phyloP scores from a whole-genome alignment of 495 filamentous ascomycete genomes.

The Astrothelium subdiscretum region DNA sequence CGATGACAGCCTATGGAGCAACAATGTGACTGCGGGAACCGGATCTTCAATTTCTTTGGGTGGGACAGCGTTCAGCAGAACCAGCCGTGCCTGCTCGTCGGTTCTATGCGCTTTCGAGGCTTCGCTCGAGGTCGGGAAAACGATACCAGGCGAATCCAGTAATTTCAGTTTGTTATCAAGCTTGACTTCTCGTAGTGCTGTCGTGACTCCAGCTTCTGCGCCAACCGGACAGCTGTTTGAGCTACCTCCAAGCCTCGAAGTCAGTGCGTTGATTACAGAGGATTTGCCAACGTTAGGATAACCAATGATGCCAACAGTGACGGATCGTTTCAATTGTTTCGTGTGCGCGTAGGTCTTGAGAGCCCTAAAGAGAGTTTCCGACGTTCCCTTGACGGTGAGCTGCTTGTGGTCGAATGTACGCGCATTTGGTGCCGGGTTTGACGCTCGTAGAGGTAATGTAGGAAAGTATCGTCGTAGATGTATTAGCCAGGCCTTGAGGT shows the following conservation, averaged over 20 bases:
- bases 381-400: conserved; percentile 75
- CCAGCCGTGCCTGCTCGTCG: conserved; percentile 69
- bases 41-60: conserved; percentile 81
- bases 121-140: conserved; percentile 59
- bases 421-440: conserved; percentile 70
- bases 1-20: conserved; percentile 64
- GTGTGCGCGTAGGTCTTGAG: conserved; percentile 82
- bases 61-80: conserved; percentile 82
- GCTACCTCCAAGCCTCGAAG: conserved; percentile 61
- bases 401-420: conserved; percentile 88
- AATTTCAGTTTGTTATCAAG: conserved; percentile 90
- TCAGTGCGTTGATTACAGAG: conserved; percentile 90
- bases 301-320: conserved; percentile 87
- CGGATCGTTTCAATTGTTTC: conserved; percentile 75
- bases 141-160: conserved; percentile 90
- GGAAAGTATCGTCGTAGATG: conserved; percentile 87
- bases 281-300: conserved; percentile 98
- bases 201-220: conserved; percentile 90
- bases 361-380: conserved; percentile 74
- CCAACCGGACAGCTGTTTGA: conserved; percentile 70
- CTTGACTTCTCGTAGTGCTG: conserved; percentile 77
- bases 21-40: conserved; percentile 67
- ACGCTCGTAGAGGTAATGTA: conserved; percentile 81
- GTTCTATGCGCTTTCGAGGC: conserved; percentile 46
- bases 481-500: conserved; percentile 57